These are phyloP conservation scores for Coemansia sp. DNA, from an alignment of 192 early-diverging fungal genomes.

Conservation along the genomic window DNA sequence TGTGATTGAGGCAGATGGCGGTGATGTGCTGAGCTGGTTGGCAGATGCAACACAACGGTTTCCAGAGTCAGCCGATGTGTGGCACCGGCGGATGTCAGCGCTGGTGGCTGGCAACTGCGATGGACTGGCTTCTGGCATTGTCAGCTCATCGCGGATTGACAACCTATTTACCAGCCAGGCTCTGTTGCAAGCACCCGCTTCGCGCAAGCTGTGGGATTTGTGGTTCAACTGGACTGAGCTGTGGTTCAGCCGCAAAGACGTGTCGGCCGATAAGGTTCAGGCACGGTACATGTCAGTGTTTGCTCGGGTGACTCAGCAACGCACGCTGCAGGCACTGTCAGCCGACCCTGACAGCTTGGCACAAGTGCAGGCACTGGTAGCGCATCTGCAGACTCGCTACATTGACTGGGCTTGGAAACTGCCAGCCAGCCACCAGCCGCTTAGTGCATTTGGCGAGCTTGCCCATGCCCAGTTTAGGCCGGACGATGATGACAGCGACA, in stretches of 20 bases:
- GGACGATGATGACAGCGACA: slow-evolving; percentile 3
- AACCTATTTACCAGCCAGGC: slow-evolving; percentile 51
- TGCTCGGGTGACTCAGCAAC: slow-evolving; percentile 47
- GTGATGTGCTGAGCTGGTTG: slow-evolving; percentile 33
- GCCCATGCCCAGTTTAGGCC: slow-evolving; percentile 7
- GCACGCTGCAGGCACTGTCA: slow-evolving; percentile 41
- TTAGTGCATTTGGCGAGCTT: slow-evolving; percentile 2
- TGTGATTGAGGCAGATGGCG: background rate
- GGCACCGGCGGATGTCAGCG: slow-evolving; percentile 21
- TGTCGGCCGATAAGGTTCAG: slow-evolving; percentile 48
- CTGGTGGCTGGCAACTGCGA: background rate
- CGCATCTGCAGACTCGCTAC: slow-evolving; percentile 57
- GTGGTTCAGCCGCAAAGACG: background rate
- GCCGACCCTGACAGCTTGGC: slow-evolving; percentile 53
- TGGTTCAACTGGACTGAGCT: slow-evolving; percentile 47
- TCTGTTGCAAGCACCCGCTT: slow-evolving; percentile 27
- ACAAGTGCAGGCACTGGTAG: slow-evolving; percentile 53
- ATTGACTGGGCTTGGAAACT: slow-evolving; percentile 58
- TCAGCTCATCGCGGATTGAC: slow-evolving; percentile 31
- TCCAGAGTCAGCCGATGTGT: slow-evolving; percentile 25
- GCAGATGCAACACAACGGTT: slow-evolving; percentile 25
- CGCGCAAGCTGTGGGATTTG: slow-evolving; percentile 45
- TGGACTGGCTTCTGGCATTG: background rate
- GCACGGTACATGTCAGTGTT: slow-evolving; percentile 52
- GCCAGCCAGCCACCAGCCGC: slow-evolving; percentile 8